Evolutionary conservation across 352 stramenopile genomes (phyloP), one percentile per base, ranked within the genome.

Genomic region (Phytophthora podocarpi): DNA sequence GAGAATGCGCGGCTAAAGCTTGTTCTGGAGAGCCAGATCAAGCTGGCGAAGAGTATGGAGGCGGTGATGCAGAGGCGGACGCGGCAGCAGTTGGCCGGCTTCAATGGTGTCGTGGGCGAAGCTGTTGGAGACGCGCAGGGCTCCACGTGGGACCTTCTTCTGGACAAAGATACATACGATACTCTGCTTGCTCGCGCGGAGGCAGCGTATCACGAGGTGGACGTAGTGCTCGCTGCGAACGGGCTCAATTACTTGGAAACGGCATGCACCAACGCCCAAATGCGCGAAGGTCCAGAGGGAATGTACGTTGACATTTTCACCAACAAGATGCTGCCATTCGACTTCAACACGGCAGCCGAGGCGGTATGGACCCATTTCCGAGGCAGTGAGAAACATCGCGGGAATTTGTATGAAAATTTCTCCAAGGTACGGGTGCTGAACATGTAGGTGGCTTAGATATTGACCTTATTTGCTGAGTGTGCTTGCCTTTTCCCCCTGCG

Each of bases 1-100:
- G 75, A 82, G 40, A 85, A 85, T n/a, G 48, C 62, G n/a, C 72
- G 63, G 6, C 61, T 85, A 28, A 85, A 85, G 43, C 49, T 75
- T 4, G 66, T 74, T 15, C 64, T 85, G 16, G 75, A 82, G 41
- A 71, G 64, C 35, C 75, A 85, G 48, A 66, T 80, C 21, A 79
- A 80, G 40, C 41, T 82, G 26, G 72, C 75, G 10, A 79, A 80
- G 35, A 78, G 72, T 59, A 74, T 85, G 61, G 66, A 80, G 54
- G 46, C 64, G 18, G 61, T 80, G 23, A 64, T 80, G 50, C 63
- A 78, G 30, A 59, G 61, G 15, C 60, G 68, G 23, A 75, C 58
- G 3, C 57, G 63, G 6, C 67, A 72, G 46, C 67, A 76, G 31
- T 45, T 76, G 37, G 62, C 67, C 3, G 67, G 63, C 6, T 76